These are phyloP conservation scores for Neocallimastix lanati DNA, from an alignment of 192 early-diverging fungal genomes.

Conservation along the genomic window DNA sequence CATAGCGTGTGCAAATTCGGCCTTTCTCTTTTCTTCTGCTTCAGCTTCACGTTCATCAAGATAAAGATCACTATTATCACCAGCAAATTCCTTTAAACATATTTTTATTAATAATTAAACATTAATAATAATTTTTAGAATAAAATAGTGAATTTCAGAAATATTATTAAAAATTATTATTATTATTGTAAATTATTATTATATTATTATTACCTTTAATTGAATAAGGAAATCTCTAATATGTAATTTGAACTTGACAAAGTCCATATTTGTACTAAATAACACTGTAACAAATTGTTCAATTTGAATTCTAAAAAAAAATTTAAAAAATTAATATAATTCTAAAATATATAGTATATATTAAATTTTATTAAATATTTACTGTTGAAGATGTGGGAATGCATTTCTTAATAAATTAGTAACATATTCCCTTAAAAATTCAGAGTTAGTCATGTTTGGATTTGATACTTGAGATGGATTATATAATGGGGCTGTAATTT, in stretches of 20 bases:
- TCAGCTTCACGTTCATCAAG: constrained; percentile 82
- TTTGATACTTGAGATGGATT: constrained; percentile 50
- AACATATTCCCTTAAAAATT: constrained; percentile 71
- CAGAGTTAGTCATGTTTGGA: constrained; percentile 56
- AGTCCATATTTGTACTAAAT: constrained; percentile 66
- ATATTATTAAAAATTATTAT: too few species aligned
- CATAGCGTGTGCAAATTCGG: constrained; percentile 62
- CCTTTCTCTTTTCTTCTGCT: constrained; percentile 51
- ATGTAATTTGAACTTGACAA: constrained; percentile 73
- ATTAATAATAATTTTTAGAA: too few species aligned
- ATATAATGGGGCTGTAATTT: constrained; percentile 74
- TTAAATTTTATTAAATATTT: constrained; percentile 7
- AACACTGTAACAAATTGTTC: constrained; percentile 69
- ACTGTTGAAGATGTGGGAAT: constrained; percentile 80
- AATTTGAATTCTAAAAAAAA: constrained; percentile 47
- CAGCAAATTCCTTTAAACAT: constrained; percentile 80
- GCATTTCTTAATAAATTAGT: constrained; percentile 63
- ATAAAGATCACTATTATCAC: constrained; percentile 65
- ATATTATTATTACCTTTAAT: constrained; percentile 33
- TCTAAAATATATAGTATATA: too few species aligned
- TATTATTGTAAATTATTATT: too few species aligned
- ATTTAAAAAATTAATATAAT: too few species aligned
- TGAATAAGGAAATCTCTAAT: constrained; percentile 92
- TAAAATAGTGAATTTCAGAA: too few species aligned
- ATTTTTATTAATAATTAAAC: too few species aligned